Percentiles rank a stretch among this genome's conserved stretches.
These are phyloP conservation scores for Russula ochroleuca DNA, from an alignment of 768 basidiomycete species.

Conservation along the genomic window DNA sequence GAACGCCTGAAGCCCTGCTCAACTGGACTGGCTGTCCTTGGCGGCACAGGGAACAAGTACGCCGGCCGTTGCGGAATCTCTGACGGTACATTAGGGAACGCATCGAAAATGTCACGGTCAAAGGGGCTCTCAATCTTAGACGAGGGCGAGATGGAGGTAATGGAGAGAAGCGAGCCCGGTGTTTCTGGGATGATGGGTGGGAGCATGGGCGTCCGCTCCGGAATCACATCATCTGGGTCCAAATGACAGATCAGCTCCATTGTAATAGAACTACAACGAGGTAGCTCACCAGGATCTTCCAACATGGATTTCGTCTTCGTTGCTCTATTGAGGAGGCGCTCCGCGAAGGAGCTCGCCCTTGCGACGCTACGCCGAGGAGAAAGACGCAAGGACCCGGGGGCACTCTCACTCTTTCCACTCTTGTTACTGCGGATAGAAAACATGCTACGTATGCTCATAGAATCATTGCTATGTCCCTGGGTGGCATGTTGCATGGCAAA, in stretches of 20 bases:
- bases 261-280: not conserved
- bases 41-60: conserved; percentile 17
- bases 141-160: conserved; percentile 37
- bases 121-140: conserved; percentile 43
- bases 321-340: conserved; percentile 25
- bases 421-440: conserved; percentile 24
- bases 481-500: conserved; percentile 27
- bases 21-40: conserved; percentile 4
- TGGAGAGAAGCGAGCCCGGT: conserved; percentile 38
- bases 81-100: conserved; percentile 67
- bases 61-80: conserved; percentile 32
- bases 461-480: conserved; percentile 25
- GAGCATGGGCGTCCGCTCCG: conserved; percentile 21
- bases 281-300: conserved; percentile 23
- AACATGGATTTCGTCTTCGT: conserved; percentile 24
- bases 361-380: conserved; percentile 27
- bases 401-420: conserved; percentile 23
- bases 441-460: conserved; percentile 29
- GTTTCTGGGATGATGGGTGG: conserved; percentile 30
- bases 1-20: conserved; percentile 18
- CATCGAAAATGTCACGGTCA: conserved; percentile 59
- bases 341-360: conserved; percentile 27
- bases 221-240: conserved; percentile 17
- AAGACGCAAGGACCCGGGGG: conserved; percentile 18
- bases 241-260: not conserved